Conservation (phyloP, 2,329 filamentous ascomycete genomes). For the Reticulascus tulasneorum region DNA sequence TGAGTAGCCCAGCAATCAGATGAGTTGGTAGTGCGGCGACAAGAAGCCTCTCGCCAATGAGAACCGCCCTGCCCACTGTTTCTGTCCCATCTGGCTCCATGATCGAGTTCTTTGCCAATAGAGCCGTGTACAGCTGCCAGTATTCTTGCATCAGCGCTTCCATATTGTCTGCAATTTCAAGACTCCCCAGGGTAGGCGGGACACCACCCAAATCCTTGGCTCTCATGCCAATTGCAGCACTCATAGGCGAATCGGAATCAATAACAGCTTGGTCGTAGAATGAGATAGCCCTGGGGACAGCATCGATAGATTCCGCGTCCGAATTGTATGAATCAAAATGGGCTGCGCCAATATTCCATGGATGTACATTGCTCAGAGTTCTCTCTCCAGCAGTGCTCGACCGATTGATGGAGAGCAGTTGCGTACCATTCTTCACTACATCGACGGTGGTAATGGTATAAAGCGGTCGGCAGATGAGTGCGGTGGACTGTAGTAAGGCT, state of each 20-base stretch:
- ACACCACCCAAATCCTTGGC: constrained; percentile 16
- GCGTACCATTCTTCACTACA: constrained; percentile 18
- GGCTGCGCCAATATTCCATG: constrained; percentile 20
- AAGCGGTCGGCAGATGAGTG: constrained; percentile 22
- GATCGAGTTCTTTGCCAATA: constrained; percentile 26
- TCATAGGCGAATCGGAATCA: constrained; percentile 27
- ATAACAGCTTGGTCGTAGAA: constrained; percentile 22
- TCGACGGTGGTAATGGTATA: constrained; percentile 19
- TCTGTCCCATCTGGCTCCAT: constrained; percentile 18
- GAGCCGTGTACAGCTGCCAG: constrained; percentile 28
- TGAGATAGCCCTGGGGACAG: constrained; percentile 6
- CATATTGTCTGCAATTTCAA: constrained; percentile 20
- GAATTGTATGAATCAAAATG: constrained; percentile 19
- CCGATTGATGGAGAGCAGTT: constrained; percentile 14
- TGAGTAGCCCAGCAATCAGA: constrained; percentile 24
- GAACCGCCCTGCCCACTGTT: constrained; percentile 19
- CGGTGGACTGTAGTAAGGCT: constrained; percentile 18
- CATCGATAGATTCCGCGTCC: constrained; percentile 6
- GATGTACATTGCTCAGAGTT: constrained; percentile 15
- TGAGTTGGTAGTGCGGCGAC: constrained; percentile 25
- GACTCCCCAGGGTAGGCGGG: constrained; percentile 18
- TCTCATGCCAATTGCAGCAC: constrained; percentile 25
- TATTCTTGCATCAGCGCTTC: constrained; percentile 23
- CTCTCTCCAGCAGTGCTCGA: constrained; percentile 1
- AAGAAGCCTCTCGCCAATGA: constrained; percentile 25